Evolutionary conservation across 2,329 filamentous ascomycete genomes (phyloP), one percentile per base, ranked within the genome.

Genomic region (Penicillium brasilianum): DNA sequence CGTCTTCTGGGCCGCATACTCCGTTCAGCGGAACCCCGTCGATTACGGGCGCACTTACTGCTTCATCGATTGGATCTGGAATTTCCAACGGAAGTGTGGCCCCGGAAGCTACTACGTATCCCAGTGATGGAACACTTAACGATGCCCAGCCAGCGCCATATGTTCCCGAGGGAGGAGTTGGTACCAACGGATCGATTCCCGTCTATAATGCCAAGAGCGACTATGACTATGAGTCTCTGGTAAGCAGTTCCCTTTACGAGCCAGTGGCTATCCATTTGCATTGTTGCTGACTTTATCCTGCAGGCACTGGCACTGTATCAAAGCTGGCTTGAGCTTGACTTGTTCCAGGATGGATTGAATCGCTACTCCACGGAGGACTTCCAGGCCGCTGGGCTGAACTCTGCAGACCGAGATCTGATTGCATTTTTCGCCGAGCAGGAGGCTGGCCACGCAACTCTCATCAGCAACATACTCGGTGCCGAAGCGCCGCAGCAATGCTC

Each of bases 301-400:
- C 46, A 80, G 77, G 84, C 87, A 0, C 81, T 95, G 13, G 90
- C 85, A 13, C 80, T 94, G 0, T 93, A 94, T 72, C 89, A 93
- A 69, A 91, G 95, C 76, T 95, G 87, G 85, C 92, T 94, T 57
- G 91, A 95, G 77, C 82, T 95, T 1, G 92, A 95, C 72, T 83
- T 92, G 14, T 95, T 95, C 83, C 88, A 91, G 75, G 87, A 90
- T 72, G 91, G 89, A 14, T 83, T 95, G 3, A 86, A 85, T 0
- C 85, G 81, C 0, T 95, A 91, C 76, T 87, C 86, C 1, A 85
- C 82, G 0, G 81, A 85, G 34, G 89, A 95, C 16, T 95, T 93
- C 66, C 80, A 85, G 7, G 85, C 82, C 1, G 88, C 85, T 28
- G 90, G 90, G 1, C 78, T 96, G 14, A 88, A 80, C 7, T 82